These are phyloP conservation scores for Phtheirospermum japonicum DNA, from an alignment of 257 asterid genomes.

Conservation along the genomic window DNA sequence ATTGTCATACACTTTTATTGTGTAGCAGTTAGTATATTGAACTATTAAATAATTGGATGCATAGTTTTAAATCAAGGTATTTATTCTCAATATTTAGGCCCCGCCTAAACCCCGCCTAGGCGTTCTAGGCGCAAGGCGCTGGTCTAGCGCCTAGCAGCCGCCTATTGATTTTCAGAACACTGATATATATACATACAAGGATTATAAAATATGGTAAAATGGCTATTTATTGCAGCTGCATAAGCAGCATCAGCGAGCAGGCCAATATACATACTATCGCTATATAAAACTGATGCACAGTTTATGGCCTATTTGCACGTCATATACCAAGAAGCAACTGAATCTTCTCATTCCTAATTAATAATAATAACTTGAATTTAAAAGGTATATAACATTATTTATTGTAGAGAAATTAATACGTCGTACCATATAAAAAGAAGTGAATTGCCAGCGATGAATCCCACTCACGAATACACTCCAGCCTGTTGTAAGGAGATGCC, in stretches of 20 bases:
- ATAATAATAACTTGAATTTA: no score
- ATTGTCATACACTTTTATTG: no score
- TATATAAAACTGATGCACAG: slow-evolving; percentile 68
- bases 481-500: slow-evolving; percentile 85
- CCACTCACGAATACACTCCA: slow-evolving; percentile 87
- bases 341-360: slow-evolving; percentile 73
- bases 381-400: not conserved
- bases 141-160: no score
- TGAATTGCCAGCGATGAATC: slow-evolving; percentile 77
- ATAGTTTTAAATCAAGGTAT: no score
- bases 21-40: no score
- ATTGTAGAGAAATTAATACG: slow-evolving; percentile 3
- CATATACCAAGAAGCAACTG: slow-evolving; percentile 75
- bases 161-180: no score
- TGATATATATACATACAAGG: no score
- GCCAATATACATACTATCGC: slow-evolving; percentile 89
- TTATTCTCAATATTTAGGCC: no score
- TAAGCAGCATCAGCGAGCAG: slow-evolving; percentile 91
- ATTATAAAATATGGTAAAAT: slow-evolving; percentile 72
- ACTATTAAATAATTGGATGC: no score
- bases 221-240: slow-evolving; percentile 74
- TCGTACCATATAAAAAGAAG: slow-evolving; percentile 75
- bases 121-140: no score
- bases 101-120: no score
- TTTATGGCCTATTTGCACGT: slow-evolving; percentile 70